These are phyloP conservation scores for Dendrobium chrysotoxum DNA, from an alignment of 106 monocot genomes.

Conservation along the genomic window DNA sequence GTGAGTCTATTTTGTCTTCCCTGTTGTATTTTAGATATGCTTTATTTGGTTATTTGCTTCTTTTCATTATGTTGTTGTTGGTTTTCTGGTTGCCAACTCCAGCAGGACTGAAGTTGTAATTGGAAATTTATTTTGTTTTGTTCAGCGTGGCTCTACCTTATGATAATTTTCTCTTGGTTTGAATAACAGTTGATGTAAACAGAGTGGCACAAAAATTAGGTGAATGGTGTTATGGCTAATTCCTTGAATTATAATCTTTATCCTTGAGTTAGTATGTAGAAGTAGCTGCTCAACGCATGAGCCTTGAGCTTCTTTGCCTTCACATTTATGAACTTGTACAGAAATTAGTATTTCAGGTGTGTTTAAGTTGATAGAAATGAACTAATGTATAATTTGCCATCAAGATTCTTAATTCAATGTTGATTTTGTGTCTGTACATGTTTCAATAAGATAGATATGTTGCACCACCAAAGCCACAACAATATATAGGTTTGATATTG, in stretches of 20 bases:
- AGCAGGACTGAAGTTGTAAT: not conserved
- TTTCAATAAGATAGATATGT: not conserved
- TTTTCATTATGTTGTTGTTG: not conserved
- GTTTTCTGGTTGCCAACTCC: not conserved
- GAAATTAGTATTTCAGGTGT: not conserved
- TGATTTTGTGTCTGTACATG: not conserved
- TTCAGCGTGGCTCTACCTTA: not conserved
- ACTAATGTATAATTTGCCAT: not conserved
- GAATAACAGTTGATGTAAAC: not conserved
- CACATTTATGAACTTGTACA: not conserved
- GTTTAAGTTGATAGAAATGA: not conserved
- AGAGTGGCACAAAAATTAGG: not conserved
- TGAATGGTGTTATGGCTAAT: not conserved
- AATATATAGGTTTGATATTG: not conserved
- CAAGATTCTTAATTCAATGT: not conserved
- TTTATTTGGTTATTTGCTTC: not conserved
- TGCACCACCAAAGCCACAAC: not conserved
- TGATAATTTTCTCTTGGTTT: not conserved
- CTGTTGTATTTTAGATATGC: not conserved
- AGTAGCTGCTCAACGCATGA: not conserved
- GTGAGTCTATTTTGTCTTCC: not conserved
- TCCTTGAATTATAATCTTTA: not conserved
- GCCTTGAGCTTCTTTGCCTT: not conserved
- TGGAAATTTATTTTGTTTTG: not conserved
- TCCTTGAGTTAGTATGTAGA: not conserved